A percentile compares a stretch with the other conserved stretches of the same genome.
Conservation (phyloP, 2,329 filamentous ascomycete genomes). For the Aspergillus ochraceus region DNA sequence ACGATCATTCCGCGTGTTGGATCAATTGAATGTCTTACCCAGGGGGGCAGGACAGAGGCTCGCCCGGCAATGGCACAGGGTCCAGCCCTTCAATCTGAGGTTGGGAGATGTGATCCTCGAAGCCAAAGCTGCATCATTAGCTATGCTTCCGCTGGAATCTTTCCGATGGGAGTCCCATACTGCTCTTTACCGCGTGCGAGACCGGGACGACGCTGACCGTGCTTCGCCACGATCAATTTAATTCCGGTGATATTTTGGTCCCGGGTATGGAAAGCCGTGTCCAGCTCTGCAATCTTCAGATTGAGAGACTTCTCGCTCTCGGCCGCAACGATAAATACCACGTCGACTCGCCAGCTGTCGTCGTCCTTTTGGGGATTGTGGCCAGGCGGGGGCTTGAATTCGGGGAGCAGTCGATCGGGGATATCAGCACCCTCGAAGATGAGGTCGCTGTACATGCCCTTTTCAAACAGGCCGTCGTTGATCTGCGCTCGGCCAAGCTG, state of each 20-base stretch:
- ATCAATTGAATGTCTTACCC: constrained; percentile 24
- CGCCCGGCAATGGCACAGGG: not conserved
- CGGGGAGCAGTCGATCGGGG: constrained; percentile 9
- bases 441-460: constrained; percentile 19
- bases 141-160: too few relatives aligned
- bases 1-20: not conserved
- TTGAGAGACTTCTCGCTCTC: constrained; percentile 9
- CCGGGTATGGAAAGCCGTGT: constrained; percentile 12
- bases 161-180: too few relatives aligned
- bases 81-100: constrained; percentile 37
- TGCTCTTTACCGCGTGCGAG: too few relatives aligned
- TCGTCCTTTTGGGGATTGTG: constrained; percentile 1
- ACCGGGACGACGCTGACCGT: constrained; percentile 5
- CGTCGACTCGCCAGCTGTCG: constrained; percentile 14
- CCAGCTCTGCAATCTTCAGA: constrained; percentile 8
- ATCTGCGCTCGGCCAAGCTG: not conserved
- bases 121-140: constrained; percentile 39
- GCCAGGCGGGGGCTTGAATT: constrained; percentile 16
- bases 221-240: constrained; percentile 2
- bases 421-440: constrained; percentile 18
- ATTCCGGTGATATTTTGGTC: constrained; percentile 7
- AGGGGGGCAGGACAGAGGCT: constrained; percentile 14
- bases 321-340: constrained; percentile 19
- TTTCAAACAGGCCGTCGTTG: constrained; percentile 9
- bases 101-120: constrained; percentile 44